phyloP scores from a whole-genome alignment of 495 filamentous ascomycete genomes.

The Aspergillus bertholletiae region DNA sequence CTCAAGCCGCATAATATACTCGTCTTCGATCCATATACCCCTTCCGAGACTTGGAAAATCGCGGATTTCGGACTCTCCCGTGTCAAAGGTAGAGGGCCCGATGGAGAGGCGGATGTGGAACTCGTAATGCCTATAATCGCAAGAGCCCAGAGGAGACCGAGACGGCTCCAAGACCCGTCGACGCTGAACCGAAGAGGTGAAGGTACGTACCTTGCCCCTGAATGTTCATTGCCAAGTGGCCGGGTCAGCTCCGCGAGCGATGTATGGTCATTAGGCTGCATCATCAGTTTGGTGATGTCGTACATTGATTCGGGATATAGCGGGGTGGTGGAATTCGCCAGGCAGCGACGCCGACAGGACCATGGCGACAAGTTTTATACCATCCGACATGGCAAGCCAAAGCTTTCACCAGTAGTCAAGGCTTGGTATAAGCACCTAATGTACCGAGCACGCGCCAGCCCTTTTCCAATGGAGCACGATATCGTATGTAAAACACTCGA shows the following conservation, averaged over 20 bases:
- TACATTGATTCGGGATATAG: conserved; percentile 9
- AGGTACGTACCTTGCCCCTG: conserved; percentile 23
- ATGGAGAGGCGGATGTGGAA: neutral
- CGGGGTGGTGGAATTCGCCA: conserved; percentile 3
- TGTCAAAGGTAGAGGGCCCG: conserved; percentile 4
- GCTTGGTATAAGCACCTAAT: conserved; percentile 13
- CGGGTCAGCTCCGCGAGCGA: conserved; percentile 16
- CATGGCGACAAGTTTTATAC: conserved; percentile 15
- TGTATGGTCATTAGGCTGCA: conserved; percentile 25
- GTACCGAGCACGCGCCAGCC: neutral
- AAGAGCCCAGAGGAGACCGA: neutral
- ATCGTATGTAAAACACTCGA: conserved; percentile 11
- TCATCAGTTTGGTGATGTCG: conserved; percentile 18
- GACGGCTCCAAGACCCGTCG: neutral
- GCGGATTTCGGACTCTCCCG: conserved; percentile 29
- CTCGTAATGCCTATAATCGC: neutral
- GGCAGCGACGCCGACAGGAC: neutral
- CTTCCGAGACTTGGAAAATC: conserved; percentile 25
- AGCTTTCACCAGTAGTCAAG: conserved; percentile 8
- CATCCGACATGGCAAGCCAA: neutral
- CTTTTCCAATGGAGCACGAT: neutral
- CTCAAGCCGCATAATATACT: conserved; percentile 45
- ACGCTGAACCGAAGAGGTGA: conserved; percentile 6
- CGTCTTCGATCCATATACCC: conserved; percentile 13
- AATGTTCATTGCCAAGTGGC: conserved; percentile 7